Evolutionary conservation across 2,329 filamentous ascomycete species (phyloP), one percentile per base, ranked within the genome.

Genomic region (Fusarium tupiense): DNA sequence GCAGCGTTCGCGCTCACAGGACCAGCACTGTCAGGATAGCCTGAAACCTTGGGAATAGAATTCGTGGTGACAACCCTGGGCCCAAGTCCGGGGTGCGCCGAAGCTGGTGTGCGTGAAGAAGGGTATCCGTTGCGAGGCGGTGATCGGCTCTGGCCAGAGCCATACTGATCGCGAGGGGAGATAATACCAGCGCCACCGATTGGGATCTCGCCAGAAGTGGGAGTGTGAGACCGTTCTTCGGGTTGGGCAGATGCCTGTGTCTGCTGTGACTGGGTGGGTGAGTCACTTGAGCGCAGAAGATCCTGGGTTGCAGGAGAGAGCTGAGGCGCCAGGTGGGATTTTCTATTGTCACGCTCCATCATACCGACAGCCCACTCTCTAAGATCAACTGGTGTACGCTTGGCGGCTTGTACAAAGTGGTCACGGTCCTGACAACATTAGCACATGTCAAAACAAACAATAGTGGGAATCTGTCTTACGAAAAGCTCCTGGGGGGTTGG

Each of bases 281-380:
- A 91, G 76, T 91, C 90, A 76, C 84, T 87, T 33, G 88, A 88
- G 67, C 92, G 90, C 54, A 95, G 88, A 40, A 96, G 88, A 17
- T 94, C 92, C 80, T 94, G 91, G 4, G 93, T 94, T 14, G 93
- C 90, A 2, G 95, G 94, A 17, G 93, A 94, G 47, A 93, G 86
- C 78, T 93, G 92, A 40, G 95, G 94, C 22, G 92, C 93, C 43
- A 98, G 89, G 81, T 98, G 96, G 35, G 95, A 98, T 83, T 97
- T 98, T 81, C 96, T 94, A 83, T 98, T 98, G 83, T 98, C 94
- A 77, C 92, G 91, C 81, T 98, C 95, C 90, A 98, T 96, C 87
- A 98, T 90, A 78, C 94, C 92, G 56, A 97, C 91, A 29, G 96
- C 96, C 96, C 96, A 99, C 72, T 95, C 94, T 82, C 93, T 91